These are phyloP conservation scores for Kalanchoe fedtschenkoi DNA, from an alignment of 164 flowering plant species.

Conservation along the genomic window DNA sequence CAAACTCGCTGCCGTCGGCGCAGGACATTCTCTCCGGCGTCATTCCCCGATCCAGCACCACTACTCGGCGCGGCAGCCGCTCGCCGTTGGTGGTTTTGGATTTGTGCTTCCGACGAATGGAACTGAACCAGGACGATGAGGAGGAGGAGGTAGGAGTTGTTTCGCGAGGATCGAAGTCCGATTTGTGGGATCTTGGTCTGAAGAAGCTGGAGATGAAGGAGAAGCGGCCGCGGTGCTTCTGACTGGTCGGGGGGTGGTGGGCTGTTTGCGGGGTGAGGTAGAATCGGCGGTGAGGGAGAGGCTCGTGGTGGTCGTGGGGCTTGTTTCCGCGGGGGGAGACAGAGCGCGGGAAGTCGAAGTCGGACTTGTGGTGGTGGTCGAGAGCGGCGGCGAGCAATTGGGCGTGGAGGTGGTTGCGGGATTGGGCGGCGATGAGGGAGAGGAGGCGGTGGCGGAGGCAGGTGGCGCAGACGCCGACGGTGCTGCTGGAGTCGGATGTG, in stretches of 20 bases:
- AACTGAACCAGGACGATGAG: conserved; percentile 25
- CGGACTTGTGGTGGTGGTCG: conserved; percentile 22
- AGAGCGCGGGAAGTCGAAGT: conserved; percentile 61
- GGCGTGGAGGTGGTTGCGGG: conserved; percentile 17
- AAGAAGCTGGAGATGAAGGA: conserved; percentile 23
- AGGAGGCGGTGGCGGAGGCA: conserved; percentile 84
- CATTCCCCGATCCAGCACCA: conserved; percentile 57
- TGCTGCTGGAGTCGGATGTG: conserved; percentile 38
- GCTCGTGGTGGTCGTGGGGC: conserved; percentile 11
- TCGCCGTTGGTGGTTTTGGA: neutral
- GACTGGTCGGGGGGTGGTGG: conserved; percentile 15
- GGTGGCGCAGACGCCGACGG: conserved; percentile 81
- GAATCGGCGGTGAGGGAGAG: conserved; percentile 23
- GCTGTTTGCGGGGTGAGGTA: conserved; percentile 73
- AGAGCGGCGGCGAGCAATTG: conserved; percentile 8
- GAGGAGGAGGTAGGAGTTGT: conserved; percentile 16
- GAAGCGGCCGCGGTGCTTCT: conserved; percentile 20
- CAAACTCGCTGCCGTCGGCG: conserved; percentile 15
- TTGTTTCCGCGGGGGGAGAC: conserved; percentile 55
- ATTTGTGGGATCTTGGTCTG: conserved; percentile 36
- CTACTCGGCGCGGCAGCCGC: conserved; percentile 11
- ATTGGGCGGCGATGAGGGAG: conserved; percentile 44
- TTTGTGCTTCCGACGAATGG: conserved; percentile 19
- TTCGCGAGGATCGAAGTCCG: conserved; percentile 13
- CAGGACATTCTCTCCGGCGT: conserved; percentile 45